phyloP scores from a whole-genome alignment of 805 yeast genomes.

The Zygosaccharomyces bailii region DNA sequence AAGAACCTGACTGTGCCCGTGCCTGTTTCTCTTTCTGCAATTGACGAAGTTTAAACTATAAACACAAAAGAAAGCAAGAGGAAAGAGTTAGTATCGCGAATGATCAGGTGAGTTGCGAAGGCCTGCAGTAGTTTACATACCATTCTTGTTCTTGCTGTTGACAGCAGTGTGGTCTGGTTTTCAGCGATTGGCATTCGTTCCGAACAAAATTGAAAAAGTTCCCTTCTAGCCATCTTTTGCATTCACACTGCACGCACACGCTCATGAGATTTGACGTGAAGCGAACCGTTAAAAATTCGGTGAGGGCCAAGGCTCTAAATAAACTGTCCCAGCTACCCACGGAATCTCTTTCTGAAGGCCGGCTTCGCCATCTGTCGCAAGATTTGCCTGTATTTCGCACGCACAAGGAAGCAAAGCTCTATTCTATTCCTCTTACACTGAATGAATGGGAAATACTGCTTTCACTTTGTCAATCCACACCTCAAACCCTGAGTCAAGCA shows the following conservation, averaged over 20 bases:
- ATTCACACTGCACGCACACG: background rate
- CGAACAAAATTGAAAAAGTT: background rate
- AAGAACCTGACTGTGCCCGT: background rate
- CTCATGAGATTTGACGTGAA: conserved; percentile 4
- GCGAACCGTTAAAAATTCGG: conserved; percentile 8
- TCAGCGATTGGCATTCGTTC: background rate
- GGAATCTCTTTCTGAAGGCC: conserved; percentile 3
- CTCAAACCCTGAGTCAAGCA: conserved; percentile 40
- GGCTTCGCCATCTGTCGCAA: conserved; percentile 20
- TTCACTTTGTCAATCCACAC: conserved; percentile 45
- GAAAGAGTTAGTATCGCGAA: background rate
- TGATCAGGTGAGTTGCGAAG: too few relatives aligned
- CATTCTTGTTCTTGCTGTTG: background rate
- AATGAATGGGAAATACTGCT: conserved; percentile 54
- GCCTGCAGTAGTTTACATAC: background rate
- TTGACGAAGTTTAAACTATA: conserved; percentile 29
- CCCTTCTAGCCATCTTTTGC: background rate
- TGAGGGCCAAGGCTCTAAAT: conserved; percentile 28
- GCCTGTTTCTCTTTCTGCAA: conserved; percentile 25
- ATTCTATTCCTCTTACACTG: conserved; percentile 42
- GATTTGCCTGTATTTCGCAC: conserved; percentile 32
- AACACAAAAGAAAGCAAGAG: background rate
- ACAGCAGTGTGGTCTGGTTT: background rate
- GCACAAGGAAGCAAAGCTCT: conserved; percentile 25
- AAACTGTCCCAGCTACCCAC: conserved; percentile 22